These are phyloP conservation scores for Rubia tinctorum DNA, from an alignment of 305 asterid genomes.

Conservation along the genomic window DNA sequence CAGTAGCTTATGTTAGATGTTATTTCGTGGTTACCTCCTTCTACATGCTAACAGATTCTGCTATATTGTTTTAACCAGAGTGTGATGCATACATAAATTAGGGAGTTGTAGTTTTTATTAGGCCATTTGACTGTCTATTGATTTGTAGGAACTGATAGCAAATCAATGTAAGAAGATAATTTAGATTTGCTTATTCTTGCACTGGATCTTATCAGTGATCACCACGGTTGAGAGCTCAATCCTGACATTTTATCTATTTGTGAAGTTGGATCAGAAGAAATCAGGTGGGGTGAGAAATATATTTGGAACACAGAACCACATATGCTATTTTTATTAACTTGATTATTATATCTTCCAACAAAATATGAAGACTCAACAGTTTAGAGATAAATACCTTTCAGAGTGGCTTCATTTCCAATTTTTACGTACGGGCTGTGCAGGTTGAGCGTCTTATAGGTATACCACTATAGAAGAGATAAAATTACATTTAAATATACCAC, in stretches of 20 bases:
- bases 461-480: too few relatives aligned
- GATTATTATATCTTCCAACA: too few relatives aligned
- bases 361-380: too few relatives aligned
- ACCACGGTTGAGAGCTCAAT: conserved; percentile 68
- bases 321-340: too few relatives aligned
- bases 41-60: background rate
- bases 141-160: conserved; percentile 56
- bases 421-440: too few relatives aligned
- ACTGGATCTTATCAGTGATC: conserved; percentile 35
- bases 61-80: background rate
- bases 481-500: too few relatives aligned
- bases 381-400: too few relatives aligned
- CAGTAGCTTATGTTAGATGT: too few relatives aligned
- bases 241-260: conserved; percentile 61
- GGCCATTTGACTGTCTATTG: conserved; percentile 8
- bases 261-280: conserved; percentile 79
- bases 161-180: conserved; percentile 44
- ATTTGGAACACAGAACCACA: conserved; percentile 60
- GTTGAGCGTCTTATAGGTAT: too few relatives aligned
- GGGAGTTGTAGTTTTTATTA: conserved; percentile 18
- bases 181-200: conserved; percentile 45
- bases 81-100: background rate
- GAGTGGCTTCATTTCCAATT: too few relatives aligned
- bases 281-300: conserved; percentile 43
- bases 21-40: background rate